A percentile compares a stretch with the other conserved stretches of the same genome.
phyloP scores from a whole-genome alignment of 805 yeast species.

The Kluyveromyces nonfermentans region DNA sequence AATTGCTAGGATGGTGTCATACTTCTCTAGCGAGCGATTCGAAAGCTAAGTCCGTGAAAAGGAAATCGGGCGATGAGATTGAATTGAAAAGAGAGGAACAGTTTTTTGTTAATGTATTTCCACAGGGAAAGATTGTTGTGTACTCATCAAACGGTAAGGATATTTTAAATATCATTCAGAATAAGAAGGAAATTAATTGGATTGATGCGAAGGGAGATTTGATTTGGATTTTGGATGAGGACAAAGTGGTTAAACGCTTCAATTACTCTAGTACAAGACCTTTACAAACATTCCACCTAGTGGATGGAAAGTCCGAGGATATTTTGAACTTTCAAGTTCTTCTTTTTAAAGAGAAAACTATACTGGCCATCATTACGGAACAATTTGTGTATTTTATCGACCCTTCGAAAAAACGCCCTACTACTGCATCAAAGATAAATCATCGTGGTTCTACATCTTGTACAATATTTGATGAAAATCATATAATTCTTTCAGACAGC shows the following conservation, averaged over 20 bases:
- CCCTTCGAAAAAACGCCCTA: slow-evolving; percentile 36
- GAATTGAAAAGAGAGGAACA: slow-evolving; percentile 11
- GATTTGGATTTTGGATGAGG: slow-evolving; percentile 29
- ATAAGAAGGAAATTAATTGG: slow-evolving; percentile 29
- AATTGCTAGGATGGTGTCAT: slow-evolving; percentile 24
- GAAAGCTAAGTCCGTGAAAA: slow-evolving; percentile 12
- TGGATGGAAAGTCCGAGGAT: slow-evolving; percentile 25
- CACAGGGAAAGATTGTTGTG: slow-evolving; percentile 24
- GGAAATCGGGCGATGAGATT: slow-evolving; percentile 13
- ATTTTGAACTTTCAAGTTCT: slow-evolving; percentile 25
- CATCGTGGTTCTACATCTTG: slow-evolving; percentile 12
- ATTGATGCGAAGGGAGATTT: slow-evolving; percentile 27
- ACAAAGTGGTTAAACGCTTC: slow-evolving; percentile 26
- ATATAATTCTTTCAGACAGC: slow-evolving; percentile 16
- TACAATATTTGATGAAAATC: slow-evolving; percentile 14
- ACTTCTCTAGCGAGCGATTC: slow-evolving; percentile 2
- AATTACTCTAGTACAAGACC: slow-evolving; percentile 27
- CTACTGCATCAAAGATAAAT: slow-evolving; percentile 17
- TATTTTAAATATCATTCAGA: slow-evolving; percentile 30
- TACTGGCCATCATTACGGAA: slow-evolving; percentile 24
- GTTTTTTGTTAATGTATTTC: slow-evolving; percentile 23
- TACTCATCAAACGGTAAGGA: slow-evolving; percentile 27
- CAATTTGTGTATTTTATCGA: slow-evolving; percentile 54
- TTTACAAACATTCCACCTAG: slow-evolving; percentile 27
- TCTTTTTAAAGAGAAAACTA: slow-evolving; percentile 12